phyloP scores from a whole-genome alignment of 1,139 yeast species.

The Hansenula anomala region DNA sequence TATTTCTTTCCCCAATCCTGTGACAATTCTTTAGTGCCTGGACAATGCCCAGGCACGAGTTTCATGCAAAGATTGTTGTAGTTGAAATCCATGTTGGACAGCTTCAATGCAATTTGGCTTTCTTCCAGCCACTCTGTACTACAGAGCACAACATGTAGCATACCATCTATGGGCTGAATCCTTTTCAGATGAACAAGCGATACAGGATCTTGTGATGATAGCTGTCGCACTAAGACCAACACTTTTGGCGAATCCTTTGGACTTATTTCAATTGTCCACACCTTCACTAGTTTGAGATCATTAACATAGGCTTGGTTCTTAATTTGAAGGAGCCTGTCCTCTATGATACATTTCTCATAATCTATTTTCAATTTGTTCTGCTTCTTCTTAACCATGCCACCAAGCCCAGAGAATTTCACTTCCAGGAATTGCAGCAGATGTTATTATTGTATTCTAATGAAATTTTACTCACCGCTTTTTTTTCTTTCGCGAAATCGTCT shows the following conservation, averaged over 20 bases:
- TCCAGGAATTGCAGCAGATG: too few relatives aligned
- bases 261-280: conserved; percentile 52
- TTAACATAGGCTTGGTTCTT: conserved; percentile 25
- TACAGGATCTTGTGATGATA: conserved; percentile 30
- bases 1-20: conserved; percentile 55
- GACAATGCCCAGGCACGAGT: conserved; percentile 47
- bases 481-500: too few relatives aligned
- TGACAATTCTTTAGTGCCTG: conserved; percentile 60
- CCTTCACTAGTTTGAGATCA: conserved; percentile 36
- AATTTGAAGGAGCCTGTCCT: conserved; percentile 45
- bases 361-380: conserved; percentile 35
- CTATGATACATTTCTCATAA: conserved; percentile 43
- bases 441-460: too few relatives aligned
- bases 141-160: conserved; percentile 31
- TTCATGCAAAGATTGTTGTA: conserved; percentile 23
- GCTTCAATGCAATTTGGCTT: too few relatives aligned
- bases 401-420: background rate
- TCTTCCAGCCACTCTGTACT: too few relatives aligned
- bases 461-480: too few relatives aligned
- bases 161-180: conserved; percentile 25
- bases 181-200: conserved; percentile 39
- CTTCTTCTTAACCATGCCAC: conserved; percentile 29
- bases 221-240: conserved; percentile 9
- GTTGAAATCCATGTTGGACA: conserved; percentile 17
- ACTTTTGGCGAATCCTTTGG: conserved; percentile 34